phyloP scores from a whole-genome alignment of 768 basidiomycete genomes.

The Amanita pseudoporphyria region DNA sequence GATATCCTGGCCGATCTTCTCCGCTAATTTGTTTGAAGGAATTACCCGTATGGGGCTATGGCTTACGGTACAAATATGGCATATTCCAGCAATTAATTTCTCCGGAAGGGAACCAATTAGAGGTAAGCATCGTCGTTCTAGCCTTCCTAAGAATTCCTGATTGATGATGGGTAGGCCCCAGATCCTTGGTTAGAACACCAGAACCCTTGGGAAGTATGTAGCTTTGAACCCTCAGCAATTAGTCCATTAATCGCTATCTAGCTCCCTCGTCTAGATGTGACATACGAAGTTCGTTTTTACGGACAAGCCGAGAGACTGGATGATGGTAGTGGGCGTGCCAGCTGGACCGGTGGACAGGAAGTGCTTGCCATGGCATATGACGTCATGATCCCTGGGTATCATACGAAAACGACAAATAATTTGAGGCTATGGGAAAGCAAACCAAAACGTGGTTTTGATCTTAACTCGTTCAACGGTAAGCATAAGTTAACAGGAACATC shows the following conservation, averaged over 20 bases:
- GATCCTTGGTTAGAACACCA: slow-evolving; percentile 88
- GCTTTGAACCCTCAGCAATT: background rate
- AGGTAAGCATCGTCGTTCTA: slow-evolving; percentile 25
- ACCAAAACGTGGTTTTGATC: slow-evolving; percentile 85
- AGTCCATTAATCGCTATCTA: slow-evolving; percentile 9
- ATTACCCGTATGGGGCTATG: slow-evolving; percentile 94
- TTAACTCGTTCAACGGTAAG: slow-evolving; percentile 89
- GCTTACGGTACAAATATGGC: slow-evolving; percentile 86
- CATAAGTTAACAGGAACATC: background rate
- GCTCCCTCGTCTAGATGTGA: slow-evolving; percentile 77
- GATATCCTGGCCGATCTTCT: slow-evolving; percentile 46
- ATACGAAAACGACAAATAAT: slow-evolving; percentile 84
- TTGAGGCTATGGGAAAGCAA: slow-evolving; percentile 77
- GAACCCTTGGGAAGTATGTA: slow-evolving; percentile 70
- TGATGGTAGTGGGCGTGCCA: slow-evolving; percentile 49
- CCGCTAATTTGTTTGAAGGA: slow-evolving; percentile 29
- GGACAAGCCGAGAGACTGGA: slow-evolving; percentile 64
- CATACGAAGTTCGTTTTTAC: slow-evolving; percentile 82
- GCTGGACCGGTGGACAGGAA: slow-evolving; percentile 88
- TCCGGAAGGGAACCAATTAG: slow-evolving; percentile 73
- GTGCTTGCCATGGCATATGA: slow-evolving; percentile 92
- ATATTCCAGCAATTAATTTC: slow-evolving; percentile 95
- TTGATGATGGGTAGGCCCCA: slow-evolving; percentile 43
- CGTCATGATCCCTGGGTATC: slow-evolving; percentile 85
- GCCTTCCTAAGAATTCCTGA: background rate